A percentile compares a stretch with the other conserved stretches of the same genome.
phyloP scores from a whole-genome alignment of 2,329 filamentous ascomycete genomes.

The Botryotinia narcissicola region DNA sequence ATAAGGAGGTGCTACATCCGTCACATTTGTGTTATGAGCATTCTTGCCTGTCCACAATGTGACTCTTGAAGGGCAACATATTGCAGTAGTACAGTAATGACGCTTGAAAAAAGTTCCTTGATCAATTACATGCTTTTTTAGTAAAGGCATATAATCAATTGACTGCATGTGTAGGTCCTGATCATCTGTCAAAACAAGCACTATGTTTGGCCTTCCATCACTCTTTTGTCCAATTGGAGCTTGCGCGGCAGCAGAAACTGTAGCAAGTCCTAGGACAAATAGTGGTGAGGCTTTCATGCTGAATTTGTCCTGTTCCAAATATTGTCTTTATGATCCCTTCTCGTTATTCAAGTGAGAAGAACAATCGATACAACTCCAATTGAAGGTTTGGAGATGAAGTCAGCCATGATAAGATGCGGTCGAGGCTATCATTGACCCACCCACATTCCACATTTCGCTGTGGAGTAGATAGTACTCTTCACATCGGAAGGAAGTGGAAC shows the following conservation, averaged over 20 bases:
- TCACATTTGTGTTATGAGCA: slow-evolving; percentile 64
- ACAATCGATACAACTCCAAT: slow-evolving; percentile 3
- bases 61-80: slow-evolving; percentile 62
- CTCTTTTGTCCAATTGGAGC: slow-evolving; percentile 17
- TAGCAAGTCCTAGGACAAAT: slow-evolving; percentile 22
- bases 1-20: slow-evolving; percentile 47
- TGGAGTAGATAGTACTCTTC: neutral
- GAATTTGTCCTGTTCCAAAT: neutral
- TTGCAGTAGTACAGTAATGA: slow-evolving; percentile 60
- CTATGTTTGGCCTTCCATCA: slow-evolving; percentile 49
- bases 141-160: slow-evolving; percentile 54
- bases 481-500: neutral
- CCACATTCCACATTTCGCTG: neutral
- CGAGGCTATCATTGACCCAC: neutral
- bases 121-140: slow-evolving; percentile 54
- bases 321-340: neutral
- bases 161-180: slow-evolving; percentile 62
- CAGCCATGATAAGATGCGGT: neutral
- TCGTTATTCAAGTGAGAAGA: neutral
- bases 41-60: slow-evolving; percentile 60
- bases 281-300: slow-evolving; percentile 8
- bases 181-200: slow-evolving; percentile 64
- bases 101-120: slow-evolving; percentile 55
- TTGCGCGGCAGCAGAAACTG: slow-evolving; percentile 23
- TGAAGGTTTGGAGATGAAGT: neutral